Conservation (phyloP, 768 basidiomycete genomes). For the Hebeloma cylindrosporum region DNA sequence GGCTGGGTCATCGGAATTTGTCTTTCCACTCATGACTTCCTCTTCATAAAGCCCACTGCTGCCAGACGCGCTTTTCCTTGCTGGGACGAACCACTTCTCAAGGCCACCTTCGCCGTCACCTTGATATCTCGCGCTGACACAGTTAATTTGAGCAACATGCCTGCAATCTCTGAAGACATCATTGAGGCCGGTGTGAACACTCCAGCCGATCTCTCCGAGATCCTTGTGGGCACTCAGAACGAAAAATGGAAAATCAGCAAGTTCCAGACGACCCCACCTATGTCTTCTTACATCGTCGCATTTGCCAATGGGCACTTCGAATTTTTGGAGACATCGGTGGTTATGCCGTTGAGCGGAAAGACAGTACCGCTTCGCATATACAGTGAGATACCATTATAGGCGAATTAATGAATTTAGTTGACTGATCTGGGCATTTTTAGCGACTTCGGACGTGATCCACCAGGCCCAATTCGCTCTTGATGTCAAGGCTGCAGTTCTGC, state of each 20-base stretch:
- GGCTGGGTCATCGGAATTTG: not conserved
- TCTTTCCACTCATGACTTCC: not conserved
- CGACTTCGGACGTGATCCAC: slow-evolving; percentile 78
- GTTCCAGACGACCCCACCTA: slow-evolving; percentile 79
- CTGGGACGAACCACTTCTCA: slow-evolving; percentile 93
- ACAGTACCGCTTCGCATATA: slow-evolving; percentile 84
- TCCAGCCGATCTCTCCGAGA: slow-evolving; percentile 33
- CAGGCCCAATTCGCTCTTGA: slow-evolving; percentile 88
- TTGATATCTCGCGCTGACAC: slow-evolving; percentile 78
- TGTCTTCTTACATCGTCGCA: slow-evolving; percentile 90
- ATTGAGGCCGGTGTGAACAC: slow-evolving; percentile 34
- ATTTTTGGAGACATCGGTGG: slow-evolving; percentile 72
- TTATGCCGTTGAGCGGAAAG: slow-evolving; percentile 77
- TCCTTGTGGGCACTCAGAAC: slow-evolving; percentile 42
- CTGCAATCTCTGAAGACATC: slow-evolving; percentile 59
- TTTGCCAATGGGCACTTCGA: slow-evolving; percentile 82
- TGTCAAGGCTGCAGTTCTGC: slow-evolving; percentile 77
- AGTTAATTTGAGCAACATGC: slow-evolving; percentile 86
- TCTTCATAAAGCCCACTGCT: slow-evolving; percentile 66
- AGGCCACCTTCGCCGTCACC: slow-evolving; percentile 77
- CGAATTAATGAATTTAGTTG: not conserved
- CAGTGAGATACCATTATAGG: slow-evolving; percentile 39
- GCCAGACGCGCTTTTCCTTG: slow-evolving; percentile 83
- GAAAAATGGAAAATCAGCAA: slow-evolving; percentile 77
- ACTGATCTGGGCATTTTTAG: slow-evolving; percentile 35